Percentiles rank a stretch among this genome's conserved stretches.
Evolutionary conservation across 176 grass and related monocot species (phyloP).

Genomic region (Panicum miliaceum): DNA sequence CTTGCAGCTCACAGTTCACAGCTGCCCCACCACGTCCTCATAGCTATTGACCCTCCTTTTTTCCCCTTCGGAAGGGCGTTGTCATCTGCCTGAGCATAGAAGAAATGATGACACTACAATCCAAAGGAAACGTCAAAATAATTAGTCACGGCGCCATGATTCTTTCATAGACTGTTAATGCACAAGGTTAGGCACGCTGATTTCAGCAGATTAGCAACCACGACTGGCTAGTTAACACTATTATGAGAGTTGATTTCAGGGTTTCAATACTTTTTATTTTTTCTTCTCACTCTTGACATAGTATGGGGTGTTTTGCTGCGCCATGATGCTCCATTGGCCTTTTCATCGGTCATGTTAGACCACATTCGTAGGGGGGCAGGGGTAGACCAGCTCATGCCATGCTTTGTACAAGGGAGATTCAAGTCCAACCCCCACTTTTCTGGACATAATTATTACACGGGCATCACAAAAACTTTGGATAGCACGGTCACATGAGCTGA

Average conservation of each 20-base stretch:
- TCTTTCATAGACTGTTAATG: neutral
- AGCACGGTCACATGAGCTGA: neutral
- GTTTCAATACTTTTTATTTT: neutral
- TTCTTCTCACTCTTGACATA: neutral
- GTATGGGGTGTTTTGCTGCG: neutral
- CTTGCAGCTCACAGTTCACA: slow-evolving; percentile 33
- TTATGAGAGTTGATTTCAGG: neutral
- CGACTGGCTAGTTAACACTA: neutral
- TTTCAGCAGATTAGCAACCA: neutral
- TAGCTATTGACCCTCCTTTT: neutral
- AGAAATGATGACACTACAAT: neutral
- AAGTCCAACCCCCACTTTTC: neutral
- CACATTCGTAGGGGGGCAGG: neutral
- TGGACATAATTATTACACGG: neutral
- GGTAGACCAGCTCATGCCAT: neutral
- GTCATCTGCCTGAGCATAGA: slow-evolving; percentile 5
- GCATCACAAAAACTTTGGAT: slow-evolving; percentile 1
- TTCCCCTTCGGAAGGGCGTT: neutral
- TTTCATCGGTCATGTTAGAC: slow-evolving; percentile 17
- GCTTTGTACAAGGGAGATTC: slow-evolving; percentile 7
- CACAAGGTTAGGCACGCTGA: slow-evolving; percentile 27
- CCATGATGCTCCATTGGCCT: slow-evolving; percentile 2
- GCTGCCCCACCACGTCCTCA: slow-evolving; percentile 15
- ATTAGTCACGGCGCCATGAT: slow-evolving; percentile 24
- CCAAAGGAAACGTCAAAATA: neutral